phyloP scores from a whole-genome alignment of 768 basidiomycete genomes.

The Neoboletus magnificus region DNA sequence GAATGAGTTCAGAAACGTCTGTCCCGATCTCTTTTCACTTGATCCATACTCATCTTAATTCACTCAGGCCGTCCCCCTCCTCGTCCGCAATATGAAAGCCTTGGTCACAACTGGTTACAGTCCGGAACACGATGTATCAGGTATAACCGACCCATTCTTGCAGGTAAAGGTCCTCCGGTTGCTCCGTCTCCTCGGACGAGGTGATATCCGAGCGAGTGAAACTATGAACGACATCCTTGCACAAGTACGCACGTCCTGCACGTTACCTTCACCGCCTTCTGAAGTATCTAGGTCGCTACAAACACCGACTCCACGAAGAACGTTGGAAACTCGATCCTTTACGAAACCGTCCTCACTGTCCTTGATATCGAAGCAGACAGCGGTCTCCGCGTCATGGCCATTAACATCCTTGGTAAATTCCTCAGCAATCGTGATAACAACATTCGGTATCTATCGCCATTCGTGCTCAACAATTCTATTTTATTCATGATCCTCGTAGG shows the following conservation, averaged over 20 bases:
- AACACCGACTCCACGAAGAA: constrained; percentile 98
- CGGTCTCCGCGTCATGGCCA: constrained; percentile 96
- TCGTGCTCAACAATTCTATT: background rate
- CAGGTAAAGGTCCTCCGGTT: constrained; percentile 92
- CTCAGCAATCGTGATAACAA: constrained; percentile 97
- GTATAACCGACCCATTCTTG: constrained; percentile 95
- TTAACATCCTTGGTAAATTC: constrained; percentile 98
- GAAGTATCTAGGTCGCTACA: constrained; percentile 76
- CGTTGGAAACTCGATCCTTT: constrained; percentile 96
- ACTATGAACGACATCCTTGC: constrained; percentile 98
- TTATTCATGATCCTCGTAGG: constrained; percentile 39
- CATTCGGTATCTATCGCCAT: constrained; percentile 67
- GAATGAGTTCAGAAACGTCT: constrained; percentile 87
- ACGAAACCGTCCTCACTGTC: constrained; percentile 95
- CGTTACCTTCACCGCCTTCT: background rate
- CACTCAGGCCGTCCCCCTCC: constrained; percentile 78
- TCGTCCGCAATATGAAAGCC: constrained; percentile 93
- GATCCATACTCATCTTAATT: constrained; percentile 5
- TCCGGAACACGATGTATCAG: constrained; percentile 98
- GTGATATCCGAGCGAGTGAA: constrained; percentile 84
- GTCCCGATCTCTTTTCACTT: constrained; percentile 22
- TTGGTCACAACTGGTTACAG: constrained; percentile 95
- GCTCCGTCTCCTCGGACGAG: constrained; percentile 82
- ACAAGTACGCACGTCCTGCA: constrained; percentile 50
- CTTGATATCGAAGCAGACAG: constrained; percentile 97